Base-by-base conservation (phyloP, 2,329 filamentous ascomycete species). In the Sporothrix brunneoviolacea region DNA sequence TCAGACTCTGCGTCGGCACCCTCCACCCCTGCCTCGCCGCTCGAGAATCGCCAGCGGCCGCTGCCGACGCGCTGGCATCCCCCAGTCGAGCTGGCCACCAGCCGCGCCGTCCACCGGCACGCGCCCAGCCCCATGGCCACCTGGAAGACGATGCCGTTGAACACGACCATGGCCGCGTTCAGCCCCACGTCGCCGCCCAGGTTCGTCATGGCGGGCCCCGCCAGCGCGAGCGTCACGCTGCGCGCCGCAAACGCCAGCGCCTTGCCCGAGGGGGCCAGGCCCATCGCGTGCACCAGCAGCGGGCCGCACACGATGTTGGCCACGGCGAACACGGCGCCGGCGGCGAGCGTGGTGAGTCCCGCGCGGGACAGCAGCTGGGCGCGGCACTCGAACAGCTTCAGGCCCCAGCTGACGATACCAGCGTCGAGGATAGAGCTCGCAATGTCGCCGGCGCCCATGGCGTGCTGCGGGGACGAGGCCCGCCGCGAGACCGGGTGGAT, bases 331-430 rank as follows among this genome's bases (percentile, higher is more conserved):
- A 59, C 42, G 1, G 64, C 54, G 9, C 70, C 69, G 3, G 72
- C 61, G 4, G 67, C 7, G 4, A 71, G 55, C 0, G 70, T 68
- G 2, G 68, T 60, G 4, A 70, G 33, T 0, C 75, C 74, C 0
- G 67, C 67, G 1, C 64, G 56, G 19, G 71, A 75, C 40, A 72
- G 65, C 2, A 78, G 64, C 44, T 73, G 71, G 3, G 57, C 54
- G 4, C 73, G 71, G 60, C 72, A 75, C 54, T 76, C 73, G 56
- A 71, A 75, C 4, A 78, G 64, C 60, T 77, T 78, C 55, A 78
- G 70, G 0, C 75, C 75, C 75, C 75, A 78, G 4, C 70, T 65
- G 3, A 77, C 65, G 21, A 78, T 74, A 10, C 74, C 75, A 4
- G 71, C 68, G 57, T 77, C 72, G 3, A 78, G 71, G 3, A 77